Evolutionary conservation across 768 basidiomycete species (phyloP).

Genomic region (Lactarius hengduanensis): DNA sequence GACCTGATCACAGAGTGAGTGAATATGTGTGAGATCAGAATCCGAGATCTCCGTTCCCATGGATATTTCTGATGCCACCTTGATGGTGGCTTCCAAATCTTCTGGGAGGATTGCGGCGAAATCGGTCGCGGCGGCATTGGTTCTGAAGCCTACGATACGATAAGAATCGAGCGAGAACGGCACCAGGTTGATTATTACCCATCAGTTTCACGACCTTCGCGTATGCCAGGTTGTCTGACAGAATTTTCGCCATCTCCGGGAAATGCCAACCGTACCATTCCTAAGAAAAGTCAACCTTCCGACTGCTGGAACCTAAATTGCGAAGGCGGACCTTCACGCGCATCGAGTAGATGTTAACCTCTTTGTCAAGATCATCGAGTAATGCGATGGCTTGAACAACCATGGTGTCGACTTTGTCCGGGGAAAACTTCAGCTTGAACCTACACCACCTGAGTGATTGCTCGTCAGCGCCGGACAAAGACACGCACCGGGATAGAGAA

Average conservation of each 20-base stretch:
- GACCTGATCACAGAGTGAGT: conserved; percentile 96
- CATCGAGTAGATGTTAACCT: conserved; percentile 99
- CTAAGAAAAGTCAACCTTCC: conserved; percentile 43
- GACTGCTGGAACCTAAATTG: neutral
- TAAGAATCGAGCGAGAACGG: conserved; percentile 8
- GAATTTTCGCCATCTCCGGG: conserved; percentile 99
- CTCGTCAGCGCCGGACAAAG: neutral
- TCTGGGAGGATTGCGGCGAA: conserved; percentile 92
- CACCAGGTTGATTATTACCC: conserved; percentile 50
- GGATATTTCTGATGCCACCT: conserved; percentile 94
- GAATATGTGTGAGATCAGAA: conserved; percentile 93
- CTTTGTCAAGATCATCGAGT: conserved; percentile 98
- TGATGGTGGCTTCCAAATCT: conserved; percentile 92
- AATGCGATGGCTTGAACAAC: conserved; percentile 98
- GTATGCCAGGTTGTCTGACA: conserved; percentile 95
- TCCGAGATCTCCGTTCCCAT: conserved; percentile 99
- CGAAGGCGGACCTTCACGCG: conserved; percentile 75
- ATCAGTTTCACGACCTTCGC: conserved; percentile 90
- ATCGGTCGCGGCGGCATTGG: conserved; percentile 83
- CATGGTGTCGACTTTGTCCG: conserved; percentile 99
- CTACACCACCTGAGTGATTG: conserved; percentile 39
- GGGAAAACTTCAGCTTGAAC: conserved; percentile 99
- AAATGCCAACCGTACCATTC: conserved; percentile 99
- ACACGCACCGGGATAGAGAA: conserved; percentile 81
- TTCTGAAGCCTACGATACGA: conserved; percentile 73